A percentile compares a stretch with the other conserved stretches of the same genome.
Evolutionary conservation across 1,284 basidiomycete genomes (phyloP).

Genomic region (Boletus semigastroideus): DNA sequence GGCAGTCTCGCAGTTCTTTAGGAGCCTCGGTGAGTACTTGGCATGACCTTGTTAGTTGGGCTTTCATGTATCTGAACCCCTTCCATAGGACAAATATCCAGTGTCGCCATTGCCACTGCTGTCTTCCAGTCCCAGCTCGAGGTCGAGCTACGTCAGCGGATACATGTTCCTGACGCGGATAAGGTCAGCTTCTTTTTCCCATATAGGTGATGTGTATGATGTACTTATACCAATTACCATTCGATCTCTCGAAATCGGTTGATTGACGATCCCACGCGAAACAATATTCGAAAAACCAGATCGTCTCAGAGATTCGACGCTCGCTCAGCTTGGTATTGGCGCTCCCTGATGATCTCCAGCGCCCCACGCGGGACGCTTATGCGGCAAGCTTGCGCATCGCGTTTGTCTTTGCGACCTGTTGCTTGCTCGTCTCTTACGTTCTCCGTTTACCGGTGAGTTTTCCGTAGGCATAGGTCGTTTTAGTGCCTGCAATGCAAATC

Average conservation of each 20-base stretch:
- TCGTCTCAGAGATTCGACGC: slow-evolving; percentile 11
- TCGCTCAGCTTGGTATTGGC: slow-evolving; percentile 10
- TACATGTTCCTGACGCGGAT: slow-evolving; percentile 13
- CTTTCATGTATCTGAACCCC: too few relatives aligned
- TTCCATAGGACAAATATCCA: slow-evolving; percentile 12
- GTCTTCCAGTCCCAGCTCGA: slow-evolving; percentile 20
- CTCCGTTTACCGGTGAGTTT: slow-evolving; percentile 11
- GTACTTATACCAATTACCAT: not conserved
- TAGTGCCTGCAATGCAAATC: not conserved
- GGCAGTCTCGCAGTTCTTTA: slow-evolving; percentile 11
- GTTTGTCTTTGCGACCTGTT: slow-evolving; percentile 8
- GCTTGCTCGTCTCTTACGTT: slow-evolving; percentile 6
- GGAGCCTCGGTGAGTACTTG: slow-evolving; percentile 10
- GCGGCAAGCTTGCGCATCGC: slow-evolving; percentile 10
- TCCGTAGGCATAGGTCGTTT: not conserved
- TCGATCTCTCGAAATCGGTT: not conserved
- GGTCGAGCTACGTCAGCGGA: slow-evolving; percentile 11
- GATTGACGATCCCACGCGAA: not conserved
- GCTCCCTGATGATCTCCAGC: slow-evolving; percentile 13
- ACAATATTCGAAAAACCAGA: not conserved
- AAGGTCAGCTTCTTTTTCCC: slow-evolving; percentile 1
- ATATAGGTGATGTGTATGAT: not conserved
- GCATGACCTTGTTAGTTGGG: not conserved
- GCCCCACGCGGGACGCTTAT: slow-evolving; percentile 13
- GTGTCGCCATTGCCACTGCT: slow-evolving; percentile 19